phyloP scores from a whole-genome alignment of 148 eudicot genomes.

The Salicornia ramosissima region DNA sequence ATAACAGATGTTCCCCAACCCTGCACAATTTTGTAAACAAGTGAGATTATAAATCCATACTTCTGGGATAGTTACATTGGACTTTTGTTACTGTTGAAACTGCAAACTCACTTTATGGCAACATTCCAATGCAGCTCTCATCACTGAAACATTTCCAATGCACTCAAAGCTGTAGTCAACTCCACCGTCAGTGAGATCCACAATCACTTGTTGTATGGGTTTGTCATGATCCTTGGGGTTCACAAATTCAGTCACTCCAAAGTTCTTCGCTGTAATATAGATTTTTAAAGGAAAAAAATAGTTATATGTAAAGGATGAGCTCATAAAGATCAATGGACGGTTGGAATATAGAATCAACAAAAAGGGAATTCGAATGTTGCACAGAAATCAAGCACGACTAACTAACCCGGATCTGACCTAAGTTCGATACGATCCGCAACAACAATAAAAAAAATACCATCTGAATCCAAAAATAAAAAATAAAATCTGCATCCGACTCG shows the following conservation, averaged over 20 bases:
- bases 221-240: conserved; percentile 91
- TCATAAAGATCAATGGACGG: not conserved
- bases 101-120: conserved; percentile 74
- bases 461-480: no score
- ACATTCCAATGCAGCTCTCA: conserved; percentile 97
- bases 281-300: not conserved
- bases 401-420: no score
- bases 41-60: not conserved
- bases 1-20: conserved; percentile 99
- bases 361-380: not conserved
- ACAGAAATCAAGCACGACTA: not conserved
- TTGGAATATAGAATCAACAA: not conserved
- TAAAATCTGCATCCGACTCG: no score
- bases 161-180: conserved; percentile 99
- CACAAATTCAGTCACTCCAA: conserved; percentile 90
- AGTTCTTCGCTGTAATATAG: conserved; percentile 71
- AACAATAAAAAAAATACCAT: no score
- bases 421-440: no score
- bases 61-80: not conserved
- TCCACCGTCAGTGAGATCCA: conserved; percentile 96
- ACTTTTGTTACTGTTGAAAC: not conserved
- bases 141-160: conserved; percentile 87
- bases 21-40: conserved; percentile 29
- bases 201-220: conserved; percentile 91
- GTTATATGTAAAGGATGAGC: not conserved